phyloP scores from a whole-genome alignment of 1,139 yeast species.

The Spencermartinsiella ligniputridi region DNA sequence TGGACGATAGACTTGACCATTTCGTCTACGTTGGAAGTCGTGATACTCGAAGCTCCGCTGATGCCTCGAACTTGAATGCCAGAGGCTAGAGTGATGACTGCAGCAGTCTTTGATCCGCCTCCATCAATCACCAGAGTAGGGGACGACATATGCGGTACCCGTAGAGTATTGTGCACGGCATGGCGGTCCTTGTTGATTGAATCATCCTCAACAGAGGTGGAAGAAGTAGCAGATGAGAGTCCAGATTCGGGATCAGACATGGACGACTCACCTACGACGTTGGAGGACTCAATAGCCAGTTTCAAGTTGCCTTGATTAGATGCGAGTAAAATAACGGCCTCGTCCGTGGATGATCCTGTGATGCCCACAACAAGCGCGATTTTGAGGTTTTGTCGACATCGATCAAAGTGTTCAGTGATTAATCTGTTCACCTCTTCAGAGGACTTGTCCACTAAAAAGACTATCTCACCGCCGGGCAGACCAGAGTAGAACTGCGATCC shows the following conservation, averaged over 20 bases:
- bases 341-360: conserved; percentile 21
- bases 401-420: conserved; percentile 12
- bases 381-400: conserved; percentile 21
- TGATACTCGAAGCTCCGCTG: conserved; percentile 15
- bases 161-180: neutral
- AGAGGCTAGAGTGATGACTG: conserved; percentile 11
- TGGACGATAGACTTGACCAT: conserved; percentile 7
- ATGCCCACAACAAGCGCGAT: conserved; percentile 26
- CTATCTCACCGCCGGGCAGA: conserved; percentile 5
- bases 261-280: neutral
- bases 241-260: conserved; percentile 1
- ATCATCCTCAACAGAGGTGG: neutral
- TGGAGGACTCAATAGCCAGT: conserved; percentile 2
- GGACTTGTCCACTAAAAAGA: conserved; percentile 1
- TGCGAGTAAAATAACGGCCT: conserved; percentile 16
- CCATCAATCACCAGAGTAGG: conserved; percentile 16
- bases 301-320: conserved; percentile 14
- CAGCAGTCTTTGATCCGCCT: conserved; percentile 22
- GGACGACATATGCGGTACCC: neutral
- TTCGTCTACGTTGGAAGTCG: conserved; percentile 12
- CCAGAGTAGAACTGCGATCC: neutral
- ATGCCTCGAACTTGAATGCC: conserved; percentile 8
- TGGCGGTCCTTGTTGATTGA: neutral
- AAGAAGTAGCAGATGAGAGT: neutral
- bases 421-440: conserved; percentile 4